Conservation (phyloP, 2,329 filamentous ascomycete species). For the Cladophialophora bantiana region DNA sequence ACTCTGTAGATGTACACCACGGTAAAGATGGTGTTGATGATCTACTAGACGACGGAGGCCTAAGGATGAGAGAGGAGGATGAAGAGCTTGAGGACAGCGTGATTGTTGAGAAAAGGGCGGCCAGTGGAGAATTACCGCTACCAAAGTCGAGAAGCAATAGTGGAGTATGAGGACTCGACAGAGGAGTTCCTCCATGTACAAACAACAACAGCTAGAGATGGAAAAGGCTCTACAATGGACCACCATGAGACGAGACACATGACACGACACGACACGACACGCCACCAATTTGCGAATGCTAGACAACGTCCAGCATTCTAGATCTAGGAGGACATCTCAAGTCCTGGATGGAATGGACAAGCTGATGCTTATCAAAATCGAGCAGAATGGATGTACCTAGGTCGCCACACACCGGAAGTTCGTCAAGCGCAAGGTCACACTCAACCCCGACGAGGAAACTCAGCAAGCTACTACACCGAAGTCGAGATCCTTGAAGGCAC, state of each 20-base stretch:
- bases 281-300: not conserved
- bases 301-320: not conserved
- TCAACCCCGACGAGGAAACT: not conserved
- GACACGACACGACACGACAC: slow-evolving; percentile 3
- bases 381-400: not conserved
- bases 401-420: not conserved
- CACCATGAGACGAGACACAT: not conserved
- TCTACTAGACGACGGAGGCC: slow-evolving; percentile 31
- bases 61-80: slow-evolving; percentile 38
- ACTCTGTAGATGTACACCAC: slow-evolving; percentile 23
- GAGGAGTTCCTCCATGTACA: not conserved
- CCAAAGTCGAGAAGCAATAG: slow-evolving; percentile 26
- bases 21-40: slow-evolving; percentile 27
- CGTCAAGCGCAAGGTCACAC: not conserved
- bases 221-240: not conserved
- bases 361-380: not conserved
- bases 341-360: not conserved
- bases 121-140: slow-evolving; percentile 28
- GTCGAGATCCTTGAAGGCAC: too few species aligned
- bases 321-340: not conserved
- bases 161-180: slow-evolving; percentile 16
- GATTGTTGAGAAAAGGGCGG: slow-evolving; percentile 38
- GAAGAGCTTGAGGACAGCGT: slow-evolving; percentile 40
- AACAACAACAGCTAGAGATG: too few species aligned
- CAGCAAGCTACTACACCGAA: not conserved